These are phyloP conservation scores for Furcasterigmium furcatum DNA, from an alignment of 2,329 filamentous ascomycete genomes.

Conservation along the genomic window DNA sequence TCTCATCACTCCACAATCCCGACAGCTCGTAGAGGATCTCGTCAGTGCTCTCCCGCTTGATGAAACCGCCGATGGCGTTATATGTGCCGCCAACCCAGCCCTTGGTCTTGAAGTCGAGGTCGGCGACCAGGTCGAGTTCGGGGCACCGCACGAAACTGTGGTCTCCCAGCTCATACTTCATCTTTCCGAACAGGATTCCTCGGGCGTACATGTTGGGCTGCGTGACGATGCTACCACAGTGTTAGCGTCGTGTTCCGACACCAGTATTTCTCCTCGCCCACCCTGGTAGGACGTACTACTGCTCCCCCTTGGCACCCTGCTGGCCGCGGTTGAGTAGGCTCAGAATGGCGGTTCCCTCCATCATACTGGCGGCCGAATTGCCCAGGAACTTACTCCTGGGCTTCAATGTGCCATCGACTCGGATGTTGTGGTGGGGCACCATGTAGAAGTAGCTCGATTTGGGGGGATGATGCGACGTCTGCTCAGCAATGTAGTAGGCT, in stretches of 20 bases:
- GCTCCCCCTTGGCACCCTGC: conserved; percentile 65
- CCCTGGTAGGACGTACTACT: conserved; percentile 83
- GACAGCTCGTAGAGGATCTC: conserved; percentile 89
- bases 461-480: conserved; percentile 96
- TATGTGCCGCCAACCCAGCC: conserved; percentile 96
- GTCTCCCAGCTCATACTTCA: conserved; percentile 98
- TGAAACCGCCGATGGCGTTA: conserved; percentile 88
- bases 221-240: conserved; percentile 68
- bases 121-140: conserved; percentile 79
- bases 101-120: conserved; percentile 98
- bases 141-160: conserved; percentile 92
- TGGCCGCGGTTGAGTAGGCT: conserved; percentile 75
- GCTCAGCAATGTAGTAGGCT: conserved; percentile 95
- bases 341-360: conserved; percentile 93
- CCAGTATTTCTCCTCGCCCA: too few relatives aligned
- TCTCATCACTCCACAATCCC: conserved; percentile 91
- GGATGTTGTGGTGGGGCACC: conserved; percentile 88
- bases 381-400: conserved; percentile 92
- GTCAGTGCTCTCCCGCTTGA: conserved; percentile 84
- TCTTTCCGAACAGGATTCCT: conserved; percentile 95
- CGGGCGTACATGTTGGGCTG: conserved; percentile 99
- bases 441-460: conserved; percentile 99
- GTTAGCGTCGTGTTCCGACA: too few relatives aligned
- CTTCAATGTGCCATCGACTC: conserved; percentile 93
- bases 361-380: conserved; percentile 95